Percentiles rank a stretch among this genome's conserved stretches.
phyloP scores from a whole-genome alignment of 1,284 basidiomycete genomes.

The Cryptococcus amylolentus region DNA sequence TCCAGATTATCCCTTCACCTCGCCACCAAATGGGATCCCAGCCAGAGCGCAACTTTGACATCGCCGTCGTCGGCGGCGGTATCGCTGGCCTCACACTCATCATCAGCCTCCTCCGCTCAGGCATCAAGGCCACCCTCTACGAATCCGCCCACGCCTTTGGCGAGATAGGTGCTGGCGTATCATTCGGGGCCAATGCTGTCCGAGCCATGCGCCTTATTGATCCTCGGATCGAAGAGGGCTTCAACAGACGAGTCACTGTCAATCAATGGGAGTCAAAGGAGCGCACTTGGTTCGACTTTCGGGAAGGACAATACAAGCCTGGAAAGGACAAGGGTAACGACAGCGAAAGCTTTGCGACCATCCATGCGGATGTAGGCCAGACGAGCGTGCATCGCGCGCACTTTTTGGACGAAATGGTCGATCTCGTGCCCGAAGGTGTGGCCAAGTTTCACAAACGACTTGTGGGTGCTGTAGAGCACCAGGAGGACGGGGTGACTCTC shows the following conservation, averaged over 20 bases:
- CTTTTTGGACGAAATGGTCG: conserved; percentile 22
- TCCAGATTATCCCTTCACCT: too few species aligned
- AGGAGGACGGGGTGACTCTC: conserved; percentile 2
- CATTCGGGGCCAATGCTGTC: conserved; percentile 17
- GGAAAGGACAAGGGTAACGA: conserved; percentile 10
- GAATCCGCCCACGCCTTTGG: conserved; percentile 18
- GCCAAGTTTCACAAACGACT: conserved; percentile 16
- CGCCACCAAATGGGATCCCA: too few species aligned
- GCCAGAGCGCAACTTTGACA: background rate
- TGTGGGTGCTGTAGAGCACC: background rate
- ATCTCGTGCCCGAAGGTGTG: conserved; percentile 7
- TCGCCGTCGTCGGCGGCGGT: conserved; percentile 3
- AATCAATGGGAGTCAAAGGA: conserved; percentile 12
- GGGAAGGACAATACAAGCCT: too few species aligned
- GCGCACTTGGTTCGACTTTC: background rate
- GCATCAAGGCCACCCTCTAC: conserved; percentile 14
- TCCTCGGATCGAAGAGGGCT: conserved; percentile 13
- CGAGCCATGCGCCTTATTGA: conserved; percentile 15
- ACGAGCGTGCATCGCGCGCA: conserved; percentile 21
- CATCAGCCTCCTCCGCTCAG: conserved; percentile 12
- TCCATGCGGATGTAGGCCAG: conserved; percentile 9
- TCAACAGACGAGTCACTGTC: conserved; percentile 14
- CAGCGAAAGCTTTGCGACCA: conserved; percentile 12
- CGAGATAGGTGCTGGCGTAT: conserved; percentile 22
- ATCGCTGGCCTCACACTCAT: conserved; percentile 10